Base-by-base conservation (phyloP, 768 basidiomycete genomes). In the Auriscalpium vulgare region DNA sequence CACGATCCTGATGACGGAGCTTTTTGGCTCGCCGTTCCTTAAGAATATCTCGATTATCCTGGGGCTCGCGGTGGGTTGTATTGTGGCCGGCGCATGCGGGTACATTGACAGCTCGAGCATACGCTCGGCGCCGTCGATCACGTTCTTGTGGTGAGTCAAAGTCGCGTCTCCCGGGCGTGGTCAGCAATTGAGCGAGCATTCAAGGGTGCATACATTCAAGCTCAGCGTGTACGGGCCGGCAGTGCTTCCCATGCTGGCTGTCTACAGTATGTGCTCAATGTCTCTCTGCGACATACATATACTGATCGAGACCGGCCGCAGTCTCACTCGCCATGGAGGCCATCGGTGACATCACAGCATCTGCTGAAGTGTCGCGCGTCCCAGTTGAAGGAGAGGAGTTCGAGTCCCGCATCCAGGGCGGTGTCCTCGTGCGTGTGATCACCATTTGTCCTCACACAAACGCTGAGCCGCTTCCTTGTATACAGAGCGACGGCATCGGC, bases 1-100 rank as follows among this genome's bases (percentile, higher is more conserved):
- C 49, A 75, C 80, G 10, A 91, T 91, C 62, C 78, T 92, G 62
- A 66, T 92, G 29, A 85, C 85, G 1, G 90, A 94, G 66, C 69
- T 92, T 17, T 89, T 91, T 60, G 91, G 91, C 8, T 85, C 84
- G 4, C 91, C 90, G 0, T 93, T 94, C 74, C 69, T 94, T 65
- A 87, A 87, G 71, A 91, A 91, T 62, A 78, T 82, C 54, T 84
- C 83, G 34, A 83, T 90, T 61, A 87, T 91, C 52, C 78, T 89
- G 19, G 87, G 88, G 0, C 73, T 91, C 16, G 75, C 76, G 8
- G 81, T 91, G 2, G 89, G 91, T 1, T 89, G 87, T 57, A 89
- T 91, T 55, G 88, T 91, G 2, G 80, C 88, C 1, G 90, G 87
- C 38, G 85, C 85, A 14, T 74, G 84, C 1, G 90, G 90, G 0